Percentiles rank a stretch among this genome's conserved stretches.
These are phyloP conservation scores for Turnera subulata DNA, from an alignment of 345 rosid species.

Conservation along the genomic window DNA sequence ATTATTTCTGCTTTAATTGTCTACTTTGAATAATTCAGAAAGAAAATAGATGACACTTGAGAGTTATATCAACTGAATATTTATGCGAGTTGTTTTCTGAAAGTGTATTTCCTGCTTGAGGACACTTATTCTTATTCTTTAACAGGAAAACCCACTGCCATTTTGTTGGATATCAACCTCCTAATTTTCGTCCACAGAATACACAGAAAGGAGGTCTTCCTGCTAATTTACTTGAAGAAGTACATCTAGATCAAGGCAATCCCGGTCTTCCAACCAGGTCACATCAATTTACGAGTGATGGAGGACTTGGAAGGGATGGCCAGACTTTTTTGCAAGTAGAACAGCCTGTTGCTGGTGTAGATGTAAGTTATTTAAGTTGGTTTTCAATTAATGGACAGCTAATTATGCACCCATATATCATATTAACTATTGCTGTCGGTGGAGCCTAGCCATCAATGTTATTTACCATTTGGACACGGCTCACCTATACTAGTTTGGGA, in stretches of 20 bases:
- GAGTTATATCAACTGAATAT: too few species aligned
- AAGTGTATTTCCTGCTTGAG: too few species aligned
- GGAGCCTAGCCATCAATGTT: too few species aligned
- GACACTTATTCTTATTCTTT: slow-evolving; percentile 13
- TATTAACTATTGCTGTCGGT: too few species aligned
- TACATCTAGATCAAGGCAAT: slow-evolving; percentile 19
- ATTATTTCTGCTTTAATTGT: too few species aligned
- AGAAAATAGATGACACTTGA: too few species aligned
- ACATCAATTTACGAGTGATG: slow-evolving; percentile 15
- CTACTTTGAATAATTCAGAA: too few species aligned
- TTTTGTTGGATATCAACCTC: slow-evolving; percentile 41
- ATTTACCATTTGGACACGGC: too few species aligned
- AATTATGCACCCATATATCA: too few species aligned
- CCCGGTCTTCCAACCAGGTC: slow-evolving; percentile 12
- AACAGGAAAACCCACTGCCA: slow-evolving; percentile 58
- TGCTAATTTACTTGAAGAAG: slow-evolving; percentile 21
- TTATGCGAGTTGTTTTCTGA: too few species aligned
- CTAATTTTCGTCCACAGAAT: slow-evolving; percentile 15
- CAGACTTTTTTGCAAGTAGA: slow-evolving; percentile 1
- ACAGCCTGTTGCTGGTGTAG: slow-evolving; percentile 8
- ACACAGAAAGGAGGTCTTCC: slow-evolving; percentile 17
- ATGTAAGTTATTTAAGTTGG: slow-evolving; percentile 26
- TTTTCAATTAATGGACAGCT: too few species aligned
- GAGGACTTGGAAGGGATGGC: slow-evolving; percentile 7
- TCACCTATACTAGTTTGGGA: too few species aligned